A percentile compares a stretch with the other conserved stretches of the same genome.
These are phyloP conservation scores for Aureobasidium sp. DNA, from an alignment of 2,329 filamentous ascomycete genomes.

Conservation along the genomic window DNA sequence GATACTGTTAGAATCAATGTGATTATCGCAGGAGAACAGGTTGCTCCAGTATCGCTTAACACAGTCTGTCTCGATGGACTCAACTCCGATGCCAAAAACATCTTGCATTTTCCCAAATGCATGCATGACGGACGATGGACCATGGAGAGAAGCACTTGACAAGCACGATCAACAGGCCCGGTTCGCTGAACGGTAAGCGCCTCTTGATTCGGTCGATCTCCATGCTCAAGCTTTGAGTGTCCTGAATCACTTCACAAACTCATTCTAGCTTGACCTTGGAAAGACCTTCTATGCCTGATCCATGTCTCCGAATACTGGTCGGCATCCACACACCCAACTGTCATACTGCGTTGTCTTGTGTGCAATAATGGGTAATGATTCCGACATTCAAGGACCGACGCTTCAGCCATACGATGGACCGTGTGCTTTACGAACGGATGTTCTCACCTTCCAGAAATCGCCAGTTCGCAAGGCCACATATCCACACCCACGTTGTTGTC, in stretches of 20 bases:
- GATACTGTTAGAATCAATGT: background rate
- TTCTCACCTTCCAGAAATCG: constrained; percentile 5
- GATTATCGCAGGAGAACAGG: too few species aligned
- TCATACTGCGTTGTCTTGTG: background rate
- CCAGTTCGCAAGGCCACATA: background rate
- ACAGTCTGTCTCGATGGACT: background rate
- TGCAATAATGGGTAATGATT: background rate
- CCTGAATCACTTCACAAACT: background rate
- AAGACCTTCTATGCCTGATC: background rate
- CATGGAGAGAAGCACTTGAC: background rate
- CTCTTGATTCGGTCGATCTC: background rate
- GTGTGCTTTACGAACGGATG: background rate
- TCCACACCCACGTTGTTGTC: constrained; percentile 8
- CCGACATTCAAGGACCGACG: constrained; percentile 5
- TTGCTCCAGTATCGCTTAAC: background rate
- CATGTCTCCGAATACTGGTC: background rate
- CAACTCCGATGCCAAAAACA: background rate
- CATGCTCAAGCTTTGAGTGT: background rate
- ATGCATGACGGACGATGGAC: background rate
- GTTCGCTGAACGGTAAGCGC: background rate
- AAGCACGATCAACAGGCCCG: background rate
- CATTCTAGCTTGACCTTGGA: too few species aligned
- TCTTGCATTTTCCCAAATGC: background rate
- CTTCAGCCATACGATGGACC: background rate
- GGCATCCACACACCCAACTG: background rate